Percentiles rank a stretch among this genome's conserved stretches.
Conservation (phyloP, 208 protist species). For the Acanthamoeba castellanii region DNA sequence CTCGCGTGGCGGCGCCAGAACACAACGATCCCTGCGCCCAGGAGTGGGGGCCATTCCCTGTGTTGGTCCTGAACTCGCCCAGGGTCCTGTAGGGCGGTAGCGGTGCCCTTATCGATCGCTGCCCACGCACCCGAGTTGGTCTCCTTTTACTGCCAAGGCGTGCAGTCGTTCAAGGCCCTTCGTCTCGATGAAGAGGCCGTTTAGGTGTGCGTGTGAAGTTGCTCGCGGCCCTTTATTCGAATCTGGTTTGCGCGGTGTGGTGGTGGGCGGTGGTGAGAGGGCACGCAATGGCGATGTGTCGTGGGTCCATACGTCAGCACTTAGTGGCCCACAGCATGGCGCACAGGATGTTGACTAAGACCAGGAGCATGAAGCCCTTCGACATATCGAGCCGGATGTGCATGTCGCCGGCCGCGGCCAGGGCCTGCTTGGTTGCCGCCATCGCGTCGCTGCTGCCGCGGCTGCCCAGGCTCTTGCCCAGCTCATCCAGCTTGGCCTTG, state of each 20-base stretch:
- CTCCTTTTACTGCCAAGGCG: neutral
- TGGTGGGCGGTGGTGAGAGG: neutral
- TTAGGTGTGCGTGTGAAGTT: neutral
- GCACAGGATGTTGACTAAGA: constrained; percentile 46
- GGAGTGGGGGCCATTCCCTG: too few relatives aligned
- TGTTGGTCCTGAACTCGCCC: too few relatives aligned
- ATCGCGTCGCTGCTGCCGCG: constrained; percentile 5
- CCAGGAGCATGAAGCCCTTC: constrained; percentile 51
- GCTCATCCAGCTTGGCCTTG: constrained; percentile 20
- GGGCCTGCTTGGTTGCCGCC: constrained; percentile 27
- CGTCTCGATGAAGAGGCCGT: neutral
- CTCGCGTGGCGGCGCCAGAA: neutral
- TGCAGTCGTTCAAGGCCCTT: neutral
- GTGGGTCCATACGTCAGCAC: neutral
- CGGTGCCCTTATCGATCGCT: neutral
- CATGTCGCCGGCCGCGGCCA: neutral
- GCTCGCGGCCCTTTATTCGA: neutral
- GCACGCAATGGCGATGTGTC: too few relatives aligned
- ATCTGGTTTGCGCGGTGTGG: neutral
- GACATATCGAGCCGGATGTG: constrained; percentile 41
- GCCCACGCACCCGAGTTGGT: neutral
- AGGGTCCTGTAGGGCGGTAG: neutral
- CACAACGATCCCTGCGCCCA: neutral
- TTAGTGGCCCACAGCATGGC: constrained; percentile 14
- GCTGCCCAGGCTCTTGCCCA: constrained; percentile 3